Evolutionary conservation across 805 yeast genomes (phyloP).

Genomic region (Myxozyma melibiosi): DNA sequence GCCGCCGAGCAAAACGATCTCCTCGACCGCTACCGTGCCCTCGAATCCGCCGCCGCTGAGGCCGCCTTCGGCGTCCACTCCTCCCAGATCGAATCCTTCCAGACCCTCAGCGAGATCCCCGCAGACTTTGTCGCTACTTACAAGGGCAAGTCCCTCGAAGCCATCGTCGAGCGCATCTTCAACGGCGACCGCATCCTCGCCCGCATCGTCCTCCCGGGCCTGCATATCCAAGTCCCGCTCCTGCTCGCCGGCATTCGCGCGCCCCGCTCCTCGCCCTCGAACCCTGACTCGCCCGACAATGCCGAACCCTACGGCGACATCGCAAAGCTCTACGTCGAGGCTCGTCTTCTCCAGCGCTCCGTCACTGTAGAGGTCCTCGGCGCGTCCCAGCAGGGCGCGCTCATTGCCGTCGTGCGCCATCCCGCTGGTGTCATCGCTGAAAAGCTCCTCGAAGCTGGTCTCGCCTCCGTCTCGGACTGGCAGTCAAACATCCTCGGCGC

Average conservation of each 20-base stretch:
- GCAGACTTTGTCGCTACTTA: conserved; percentile 46
- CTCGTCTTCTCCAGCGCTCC: conserved; percentile 61
- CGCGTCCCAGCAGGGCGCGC: conserved; percentile 53
- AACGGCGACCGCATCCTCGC: conserved; percentile 77
- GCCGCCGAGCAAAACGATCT: conserved; percentile 19
- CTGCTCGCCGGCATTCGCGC: conserved; percentile 72
- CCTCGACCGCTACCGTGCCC: conserved; percentile 38
- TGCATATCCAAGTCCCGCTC: conserved; percentile 63
- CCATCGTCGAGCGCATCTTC: conserved; percentile 74
- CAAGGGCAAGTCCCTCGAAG: conserved; percentile 48
- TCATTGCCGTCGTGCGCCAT: conserved; percentile 61
- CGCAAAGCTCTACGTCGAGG: conserved; percentile 65
- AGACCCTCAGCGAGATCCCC: conserved; percentile 38
- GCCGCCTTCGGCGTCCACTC: conserved; percentile 62
- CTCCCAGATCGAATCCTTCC: neutral
- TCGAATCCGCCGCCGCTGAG: conserved; percentile 56
- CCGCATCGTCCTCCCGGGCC: conserved; percentile 53
- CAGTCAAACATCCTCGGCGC: conserved; percentile 72
- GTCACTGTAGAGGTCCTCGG: conserved; percentile 63
- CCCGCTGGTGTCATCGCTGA: conserved; percentile 79
- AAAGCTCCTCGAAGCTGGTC: conserved; percentile 65
- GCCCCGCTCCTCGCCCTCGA: conserved; percentile 63
- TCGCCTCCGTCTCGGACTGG: conserved; percentile 79
- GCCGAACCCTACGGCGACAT: conserved; percentile 64
- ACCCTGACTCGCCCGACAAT: conserved; percentile 41